A percentile compares a stretch with the other conserved stretches of the same genome.
These are phyloP conservation scores for Oryza coarctata DNA, from an alignment of 176 grass and related monocot species.

Conservation along the genomic window DNA sequence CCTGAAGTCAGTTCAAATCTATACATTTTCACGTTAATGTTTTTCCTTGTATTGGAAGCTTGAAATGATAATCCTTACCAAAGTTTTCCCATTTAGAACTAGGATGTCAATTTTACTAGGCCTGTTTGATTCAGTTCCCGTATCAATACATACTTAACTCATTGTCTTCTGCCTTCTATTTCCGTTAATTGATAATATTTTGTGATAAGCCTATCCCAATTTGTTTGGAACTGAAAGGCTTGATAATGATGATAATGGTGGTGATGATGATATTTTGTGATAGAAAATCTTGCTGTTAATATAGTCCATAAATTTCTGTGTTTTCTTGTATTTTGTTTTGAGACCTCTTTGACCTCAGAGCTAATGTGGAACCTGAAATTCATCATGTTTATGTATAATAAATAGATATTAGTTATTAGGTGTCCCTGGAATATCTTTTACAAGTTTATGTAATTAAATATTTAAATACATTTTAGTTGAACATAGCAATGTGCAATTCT, in stretches of 20 bases:
- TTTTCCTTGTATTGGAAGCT: slow-evolving; percentile 6
- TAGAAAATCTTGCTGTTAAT: slow-evolving; percentile 1
- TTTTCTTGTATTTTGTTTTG: slow-evolving; percentile 1
- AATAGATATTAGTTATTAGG: slow-evolving; percentile 23
- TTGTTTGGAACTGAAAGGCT: too few species aligned
- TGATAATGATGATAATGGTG: too few species aligned
- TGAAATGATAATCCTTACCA: background rate
- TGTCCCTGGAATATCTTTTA: slow-evolving; percentile 10
- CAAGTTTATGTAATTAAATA: slow-evolving; percentile 5
- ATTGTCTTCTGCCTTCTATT: background rate
- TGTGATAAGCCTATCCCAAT: too few species aligned
- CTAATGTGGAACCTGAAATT: slow-evolving; percentile 4
- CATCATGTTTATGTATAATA: slow-evolving; percentile 3
- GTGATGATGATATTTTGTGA: background rate
- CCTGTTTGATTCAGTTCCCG: slow-evolving; percentile 1
- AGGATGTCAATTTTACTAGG: slow-evolving; percentile 12
- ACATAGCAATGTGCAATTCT: background rate
- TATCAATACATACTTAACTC: background rate
- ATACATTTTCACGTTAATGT: background rate
- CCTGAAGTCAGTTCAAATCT: slow-evolving; percentile 32
- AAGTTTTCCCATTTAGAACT: slow-evolving; percentile 22
- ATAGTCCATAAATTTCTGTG: slow-evolving; percentile 10
- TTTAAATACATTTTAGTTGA: slow-evolving; percentile 26
- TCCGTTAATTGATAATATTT: background rate
- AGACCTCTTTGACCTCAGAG: slow-evolving; percentile 4